These are phyloP conservation scores for Backusella liffmaniae DNA, from an alignment of 192 early-diverging fungal genomes.

Conservation along the genomic window DNA sequence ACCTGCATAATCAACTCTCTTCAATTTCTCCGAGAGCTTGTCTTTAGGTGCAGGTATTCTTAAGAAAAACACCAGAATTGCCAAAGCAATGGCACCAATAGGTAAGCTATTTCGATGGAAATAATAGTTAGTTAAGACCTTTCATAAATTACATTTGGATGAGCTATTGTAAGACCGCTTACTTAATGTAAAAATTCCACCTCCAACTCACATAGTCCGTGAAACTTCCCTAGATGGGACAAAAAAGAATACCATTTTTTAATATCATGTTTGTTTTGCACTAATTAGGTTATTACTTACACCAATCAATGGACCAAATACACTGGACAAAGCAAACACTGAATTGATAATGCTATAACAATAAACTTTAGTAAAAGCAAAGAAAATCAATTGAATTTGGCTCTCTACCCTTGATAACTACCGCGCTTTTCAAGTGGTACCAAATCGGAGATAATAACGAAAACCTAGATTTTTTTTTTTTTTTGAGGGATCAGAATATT, in stretches of 20 bases:
- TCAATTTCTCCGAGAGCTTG: slow-evolving; percentile 47
- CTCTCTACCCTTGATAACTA: slow-evolving; percentile 50
- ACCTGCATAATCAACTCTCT: slow-evolving; percentile 63
- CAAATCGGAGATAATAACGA: slow-evolving; percentile 87
- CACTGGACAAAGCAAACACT: slow-evolving; percentile 38
- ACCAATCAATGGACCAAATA: slow-evolving; percentile 41
- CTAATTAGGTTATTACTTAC: slow-evolving; percentile 13
- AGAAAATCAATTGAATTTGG: slow-evolving; percentile 2
- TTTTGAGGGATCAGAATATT: not conserved
- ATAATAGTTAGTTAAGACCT: not conserved
- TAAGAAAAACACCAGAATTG: slow-evolving; percentile 39
- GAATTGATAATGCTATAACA: slow-evolving; percentile 29
- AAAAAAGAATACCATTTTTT: not conserved
- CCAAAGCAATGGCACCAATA: slow-evolving; percentile 40
- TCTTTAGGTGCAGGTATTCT: slow-evolving; percentile 29
- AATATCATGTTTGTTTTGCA: not conserved
- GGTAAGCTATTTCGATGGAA: slow-evolving; percentile 24
- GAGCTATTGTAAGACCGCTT: not conserved
- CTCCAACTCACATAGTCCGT: slow-evolving; percentile 39
- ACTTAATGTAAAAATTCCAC: slow-evolving; percentile 46
- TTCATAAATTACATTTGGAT: not conserved
- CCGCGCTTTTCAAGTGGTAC: slow-evolving; percentile 82
- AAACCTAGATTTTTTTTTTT: slow-evolving; percentile 33
- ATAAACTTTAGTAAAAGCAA: not conserved
- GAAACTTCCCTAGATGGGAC: slow-evolving; percentile 19